A percentile compares a stretch with the other conserved stretches of the same genome.
Evolutionary conservation across 2,329 filamentous ascomycete genomes (phyloP).

Genomic region (Blastomyces silverae): DNA sequence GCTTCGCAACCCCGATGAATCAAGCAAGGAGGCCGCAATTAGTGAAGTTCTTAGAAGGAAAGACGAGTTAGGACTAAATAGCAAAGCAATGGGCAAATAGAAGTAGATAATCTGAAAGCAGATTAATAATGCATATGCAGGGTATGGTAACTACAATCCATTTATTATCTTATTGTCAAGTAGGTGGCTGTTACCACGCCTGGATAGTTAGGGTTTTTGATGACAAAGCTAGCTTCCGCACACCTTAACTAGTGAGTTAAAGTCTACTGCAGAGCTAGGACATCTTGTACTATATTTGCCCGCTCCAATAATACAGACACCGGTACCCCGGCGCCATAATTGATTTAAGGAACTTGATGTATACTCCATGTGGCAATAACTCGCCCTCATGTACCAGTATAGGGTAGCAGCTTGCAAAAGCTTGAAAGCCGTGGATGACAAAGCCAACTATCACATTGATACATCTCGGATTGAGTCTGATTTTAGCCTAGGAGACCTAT

Average conservation of each 20-base stretch:
- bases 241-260: neutral
- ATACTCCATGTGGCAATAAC: neutral
- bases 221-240: neutral
- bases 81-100: neutral
- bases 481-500: constrained; percentile 23
- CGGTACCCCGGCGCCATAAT: neutral
- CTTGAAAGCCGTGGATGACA: constrained; percentile 11
- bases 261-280: neutral
- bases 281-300: neutral
- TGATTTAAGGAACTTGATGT: neutral
- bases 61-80: constrained; percentile 44
- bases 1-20: constrained; percentile 64
- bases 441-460: neutral
- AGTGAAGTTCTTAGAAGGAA: constrained; percentile 51
- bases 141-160: neutral
- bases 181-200: neutral
- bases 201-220: neutral
- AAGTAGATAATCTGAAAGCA: constrained; percentile 3
- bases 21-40: constrained; percentile 54
- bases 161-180: neutral
- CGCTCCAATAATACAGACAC: neutral
- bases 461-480: constrained; percentile 1
- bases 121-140: neutral
- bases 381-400: constrained; percentile 17
- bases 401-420: constrained; percentile 15